Evolutionary conservation across 805 yeast genomes (phyloP).

Genomic region (Metahyphopichia silvanorum): DNA sequence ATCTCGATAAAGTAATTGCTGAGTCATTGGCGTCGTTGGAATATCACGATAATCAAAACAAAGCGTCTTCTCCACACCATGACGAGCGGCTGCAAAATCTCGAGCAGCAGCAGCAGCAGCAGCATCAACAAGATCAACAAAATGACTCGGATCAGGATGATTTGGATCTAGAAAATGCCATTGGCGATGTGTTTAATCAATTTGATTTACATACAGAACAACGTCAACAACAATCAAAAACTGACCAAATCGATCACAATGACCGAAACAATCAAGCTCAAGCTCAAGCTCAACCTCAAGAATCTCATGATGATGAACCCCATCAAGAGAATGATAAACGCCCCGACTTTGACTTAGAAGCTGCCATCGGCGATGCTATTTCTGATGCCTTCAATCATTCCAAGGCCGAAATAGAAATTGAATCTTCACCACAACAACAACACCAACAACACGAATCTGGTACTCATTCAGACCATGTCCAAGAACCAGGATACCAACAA

Average conservation of each 20-base stretch:
- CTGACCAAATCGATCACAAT: conserved; percentile 2
- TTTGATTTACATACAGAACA: conserved; percentile 15
- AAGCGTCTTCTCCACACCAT: no score
- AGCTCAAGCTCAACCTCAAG: not conserved
- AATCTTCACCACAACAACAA: not conserved
- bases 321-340: conserved; percentile 1
- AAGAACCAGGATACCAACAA: conserved; percentile 1
- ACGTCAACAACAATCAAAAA: conserved; percentile 1
- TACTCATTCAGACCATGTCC: not conserved
- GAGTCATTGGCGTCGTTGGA: conserved; percentile 7
- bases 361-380: conserved; percentile 13
- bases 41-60: no score
- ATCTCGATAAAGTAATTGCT: conserved; percentile 5
- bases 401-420: conserved; percentile 1
- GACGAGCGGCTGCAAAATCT: no score
- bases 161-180: conserved; percentile 29
- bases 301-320: conserved; percentile 1
- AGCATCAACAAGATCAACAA: no score
- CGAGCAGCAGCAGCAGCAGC: no score
- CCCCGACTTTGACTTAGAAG: conserved; percentile 9
- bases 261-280: not conserved
- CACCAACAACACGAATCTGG: not conserved
- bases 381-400: conserved; percentile 1
- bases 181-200: conserved; percentile 37
- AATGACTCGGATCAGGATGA: conserved; percentile 17